Evolutionary conservation across 2,329 filamentous ascomycete species (phyloP).

Genomic region (Fusarium acutatum): DNA sequence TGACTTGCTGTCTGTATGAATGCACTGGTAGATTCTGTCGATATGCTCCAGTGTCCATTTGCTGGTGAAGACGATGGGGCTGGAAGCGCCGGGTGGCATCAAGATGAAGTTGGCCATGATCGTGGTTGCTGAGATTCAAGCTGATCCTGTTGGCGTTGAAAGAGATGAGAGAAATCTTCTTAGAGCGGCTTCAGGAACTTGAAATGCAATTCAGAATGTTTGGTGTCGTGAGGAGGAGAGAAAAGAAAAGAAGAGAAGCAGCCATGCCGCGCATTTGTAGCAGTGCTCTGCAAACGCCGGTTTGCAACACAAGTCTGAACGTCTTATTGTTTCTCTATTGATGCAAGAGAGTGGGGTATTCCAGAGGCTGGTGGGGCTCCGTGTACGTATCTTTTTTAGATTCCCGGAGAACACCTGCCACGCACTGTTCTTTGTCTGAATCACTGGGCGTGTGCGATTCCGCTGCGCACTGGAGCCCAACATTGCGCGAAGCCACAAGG

Average conservation of each 20-base stretch:
- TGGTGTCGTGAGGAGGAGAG: not conserved
- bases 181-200: not conserved
- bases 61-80: not conserved
- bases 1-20: not conserved
- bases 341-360: conserved; percentile 4
- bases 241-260: not conserved
- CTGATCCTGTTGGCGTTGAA: not conserved
- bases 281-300: not conserved
- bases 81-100: not conserved
- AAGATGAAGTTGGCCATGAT: conserved; percentile 1
- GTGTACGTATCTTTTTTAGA: conserved; percentile 1
- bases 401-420: not conserved
- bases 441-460: not conserved
- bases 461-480: not conserved
- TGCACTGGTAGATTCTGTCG: conserved; percentile 24
- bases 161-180: not conserved
- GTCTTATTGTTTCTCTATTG: conserved; percentile 2
- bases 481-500: not conserved
- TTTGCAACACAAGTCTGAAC: not conserved
- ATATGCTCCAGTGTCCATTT: conserved; percentile 15
- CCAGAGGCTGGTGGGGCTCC: not conserved
- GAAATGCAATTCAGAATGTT: not conserved
- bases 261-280: conserved; percentile 11
- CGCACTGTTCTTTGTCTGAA: not conserved
- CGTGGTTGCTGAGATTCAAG: not conserved